Base-by-base conservation (phyloP, 768 basidiomycete genomes). In the Psilocybe subaeruginosa region DNA sequence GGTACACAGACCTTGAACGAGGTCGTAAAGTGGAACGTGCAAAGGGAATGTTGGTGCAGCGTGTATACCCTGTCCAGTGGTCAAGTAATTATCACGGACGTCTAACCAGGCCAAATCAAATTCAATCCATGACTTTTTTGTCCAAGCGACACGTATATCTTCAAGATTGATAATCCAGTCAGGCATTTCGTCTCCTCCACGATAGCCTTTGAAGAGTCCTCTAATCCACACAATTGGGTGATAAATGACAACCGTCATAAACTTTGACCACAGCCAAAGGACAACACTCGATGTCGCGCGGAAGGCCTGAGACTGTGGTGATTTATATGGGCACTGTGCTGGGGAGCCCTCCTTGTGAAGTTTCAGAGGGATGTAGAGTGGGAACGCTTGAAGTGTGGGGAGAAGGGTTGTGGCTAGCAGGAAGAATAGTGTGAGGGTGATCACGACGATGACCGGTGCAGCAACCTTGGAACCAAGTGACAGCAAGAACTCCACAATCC, bases 401-500 rank as follows among this genome's bases (percentile, higher is more conserved):
- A 63, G 62, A 3, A 63, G 16, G 6, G 62, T 63, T 5, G 62
- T 63, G 9, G 17, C 45, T 8, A 63, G 11, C 19, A 63, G 55
- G 33, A 64, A 54, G 2, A 64, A 33, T 33, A 64, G 39, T 16
- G 59, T 56, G 43, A 60, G 16, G 4, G 51, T 17, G 11, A 60
- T 54, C 14, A 57, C 50, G 9, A 54, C 43, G 12, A 60, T 53
- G 12, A 60, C 41, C 3, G 63, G 58, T 14, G 31, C 45, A 5
- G 63, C 58, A 7, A 64, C 58, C 16, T 57, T 57, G 3, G 39
- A 49, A 11, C 56, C 55, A 2, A 62, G 55, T 16, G 50, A 52
- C 14, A 62, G 31, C 14, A 62, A 16, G 19, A 73, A 65, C 9
- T 70, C 67, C n/a, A 70, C 48, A 3, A 74, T 27, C 2, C 72